These are phyloP conservation scores for Monilinia fructigena DNA, from an alignment of 2,329 filamentous ascomycete species.

Conservation along the genomic window DNA sequence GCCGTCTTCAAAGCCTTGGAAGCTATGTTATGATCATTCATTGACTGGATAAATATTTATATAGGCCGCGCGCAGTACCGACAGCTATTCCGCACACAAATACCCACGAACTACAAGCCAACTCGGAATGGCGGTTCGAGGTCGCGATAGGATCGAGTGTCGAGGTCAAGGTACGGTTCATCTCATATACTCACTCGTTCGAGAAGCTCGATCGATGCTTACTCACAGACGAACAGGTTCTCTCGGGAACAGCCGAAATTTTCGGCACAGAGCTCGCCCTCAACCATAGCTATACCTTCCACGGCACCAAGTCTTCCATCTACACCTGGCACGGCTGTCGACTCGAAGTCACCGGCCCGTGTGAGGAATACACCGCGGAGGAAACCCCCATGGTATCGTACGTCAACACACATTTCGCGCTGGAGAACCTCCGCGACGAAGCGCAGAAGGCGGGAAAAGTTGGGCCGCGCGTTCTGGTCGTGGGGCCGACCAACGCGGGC, in stretches of 20 bases:
- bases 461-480: constrained; percentile 80
- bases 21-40: constrained; percentile 4
- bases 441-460: constrained; percentile 51
- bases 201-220: constrained; percentile 26
- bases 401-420: constrained; percentile 83
- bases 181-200: background rate
- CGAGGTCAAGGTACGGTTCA: constrained; percentile 50
- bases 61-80: constrained; percentile 33
- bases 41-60: constrained; percentile 22
- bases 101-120: constrained; percentile 57
- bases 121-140: constrained; percentile 78
- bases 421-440: constrained; percentile 68
- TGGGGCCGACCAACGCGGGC: constrained; percentile 74
- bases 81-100: constrained; percentile 42
- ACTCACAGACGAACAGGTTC: constrained; percentile 53
- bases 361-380: constrained; percentile 64
- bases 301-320: constrained; percentile 80
- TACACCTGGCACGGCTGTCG: constrained; percentile 90
- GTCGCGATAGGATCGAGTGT: constrained; percentile 56
- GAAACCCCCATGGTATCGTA: constrained; percentile 80
- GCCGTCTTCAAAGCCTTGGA: background rate
- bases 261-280: constrained; percentile 91
- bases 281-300: constrained; percentile 77
- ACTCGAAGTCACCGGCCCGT: constrained; percentile 67
- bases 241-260: constrained; percentile 82